Conservation (phyloP, 768 basidiomycete genomes). For the Termitomyces sp. region DNA sequence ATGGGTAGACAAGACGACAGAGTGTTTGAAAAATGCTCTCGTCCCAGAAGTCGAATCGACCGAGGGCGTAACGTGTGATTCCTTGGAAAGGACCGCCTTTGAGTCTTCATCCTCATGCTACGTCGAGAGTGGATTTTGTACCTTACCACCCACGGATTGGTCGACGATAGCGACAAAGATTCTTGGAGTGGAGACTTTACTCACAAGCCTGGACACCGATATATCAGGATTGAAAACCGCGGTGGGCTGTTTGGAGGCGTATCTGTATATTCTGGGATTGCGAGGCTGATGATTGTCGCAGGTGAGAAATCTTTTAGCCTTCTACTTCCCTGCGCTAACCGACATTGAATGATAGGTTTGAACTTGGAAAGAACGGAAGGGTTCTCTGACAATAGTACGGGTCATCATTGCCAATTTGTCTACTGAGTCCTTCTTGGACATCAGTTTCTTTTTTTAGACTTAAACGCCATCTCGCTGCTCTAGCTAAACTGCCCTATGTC, state of each 20-base stretch:
- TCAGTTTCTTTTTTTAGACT: no score
- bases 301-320: no score
- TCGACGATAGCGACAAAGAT: conserved; percentile 28
- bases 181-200: conserved; percentile 28
- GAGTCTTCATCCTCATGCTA: conserved; percentile 41
- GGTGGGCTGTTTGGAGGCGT: conserved; percentile 28
- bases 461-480: no score
- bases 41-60: no score
- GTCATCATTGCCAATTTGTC: no score
- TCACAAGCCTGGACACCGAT: conserved; percentile 27
- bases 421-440: no score
- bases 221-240: conserved; percentile 24
- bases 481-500: no score
- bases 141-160: conserved; percentile 32
- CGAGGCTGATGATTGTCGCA: no score
- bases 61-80: conserved; percentile 25
- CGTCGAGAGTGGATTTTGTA: conserved; percentile 37
- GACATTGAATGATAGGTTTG: no score
- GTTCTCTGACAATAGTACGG: no score
- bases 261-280: conserved; percentile 4
- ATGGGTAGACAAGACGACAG: conserved; percentile 45
- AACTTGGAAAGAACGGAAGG: no score
- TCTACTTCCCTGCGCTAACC: no score
- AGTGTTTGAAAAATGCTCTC: conserved; percentile 41
- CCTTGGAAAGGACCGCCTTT: conserved; percentile 34